These are phyloP conservation scores for Fusarium pseudoanthophilum DNA, from an alignment of 2,329 filamentous ascomycete genomes.

Conservation along the genomic window DNA sequence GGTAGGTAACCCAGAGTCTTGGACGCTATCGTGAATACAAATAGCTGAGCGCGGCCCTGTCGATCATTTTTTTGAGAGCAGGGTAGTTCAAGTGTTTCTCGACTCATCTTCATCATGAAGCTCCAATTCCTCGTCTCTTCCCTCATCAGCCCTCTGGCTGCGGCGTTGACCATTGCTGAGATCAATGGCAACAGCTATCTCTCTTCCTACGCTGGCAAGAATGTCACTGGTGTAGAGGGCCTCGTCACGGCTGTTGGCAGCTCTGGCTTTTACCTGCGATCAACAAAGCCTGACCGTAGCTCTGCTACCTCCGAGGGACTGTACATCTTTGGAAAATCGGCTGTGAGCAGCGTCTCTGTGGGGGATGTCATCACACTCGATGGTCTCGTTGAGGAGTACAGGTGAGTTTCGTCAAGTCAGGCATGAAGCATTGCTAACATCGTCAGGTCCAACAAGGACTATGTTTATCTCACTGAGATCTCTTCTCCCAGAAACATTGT, in stretches of 20 bases:
- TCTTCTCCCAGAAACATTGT: constrained; percentile 63
- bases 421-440: not conserved
- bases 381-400: constrained; percentile 67
- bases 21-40: constrained; percentile 25
- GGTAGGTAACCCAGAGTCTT: constrained; percentile 6
- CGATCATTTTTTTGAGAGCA: not conserved
- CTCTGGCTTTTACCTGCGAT: constrained; percentile 72
- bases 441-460: constrained; percentile 61
- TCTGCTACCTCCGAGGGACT: constrained; percentile 70
- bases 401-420: constrained; percentile 50
- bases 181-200: constrained; percentile 75
- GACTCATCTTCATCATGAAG: constrained; percentile 43
- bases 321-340: constrained; percentile 69
- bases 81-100: constrained; percentile 5
- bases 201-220: constrained; percentile 67
- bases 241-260: constrained; percentile 72
- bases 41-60: constrained; percentile 23
- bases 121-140: constrained; percentile 44
- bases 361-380: constrained; percentile 72
- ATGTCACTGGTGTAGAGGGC: constrained; percentile 69
- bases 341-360: constrained; percentile 63
- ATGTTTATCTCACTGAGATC: constrained; percentile 74
- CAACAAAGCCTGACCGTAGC: constrained; percentile 65
- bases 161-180: constrained; percentile 63
- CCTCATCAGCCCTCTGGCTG: constrained; percentile 37